Percentiles rank a stretch among this genome's conserved stretches.
Evolutionary conservation across 768 basidiomycete genomes (phyloP).

Genomic region (Tephrocybe sp.): DNA sequence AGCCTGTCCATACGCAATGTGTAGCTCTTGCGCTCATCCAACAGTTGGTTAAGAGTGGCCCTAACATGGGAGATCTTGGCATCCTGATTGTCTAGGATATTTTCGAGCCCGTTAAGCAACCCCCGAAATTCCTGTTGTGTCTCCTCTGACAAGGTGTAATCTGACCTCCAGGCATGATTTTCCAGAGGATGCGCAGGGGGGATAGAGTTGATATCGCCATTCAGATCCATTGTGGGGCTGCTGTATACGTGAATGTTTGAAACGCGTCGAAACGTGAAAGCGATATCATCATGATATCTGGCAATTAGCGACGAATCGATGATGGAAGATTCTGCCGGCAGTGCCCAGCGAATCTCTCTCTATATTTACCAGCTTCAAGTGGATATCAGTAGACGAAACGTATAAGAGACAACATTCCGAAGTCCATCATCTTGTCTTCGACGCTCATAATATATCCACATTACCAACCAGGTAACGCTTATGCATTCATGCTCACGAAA

Average conservation of each 20-base stretch:
- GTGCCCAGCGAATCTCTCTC: too few relatives aligned
- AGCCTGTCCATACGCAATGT: slow-evolving; percentile 1
- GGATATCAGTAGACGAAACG: too few relatives aligned
- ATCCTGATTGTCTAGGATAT: neutral
- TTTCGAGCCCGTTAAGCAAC: neutral
- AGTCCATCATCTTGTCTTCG: too few relatives aligned
- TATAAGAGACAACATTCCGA: too few relatives aligned
- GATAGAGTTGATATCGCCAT: neutral
- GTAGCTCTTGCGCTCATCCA: neutral
- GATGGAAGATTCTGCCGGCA: too few relatives aligned
- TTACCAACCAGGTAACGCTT: too few relatives aligned
- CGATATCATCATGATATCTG: too few relatives aligned
- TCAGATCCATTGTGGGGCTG: neutral
- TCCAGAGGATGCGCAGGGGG: slow-evolving; percentile 3
- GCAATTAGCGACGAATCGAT: too few relatives aligned
- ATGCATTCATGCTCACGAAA: too few relatives aligned
- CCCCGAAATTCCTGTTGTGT: neutral
- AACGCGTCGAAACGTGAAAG: neutral
- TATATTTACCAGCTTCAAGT: too few relatives aligned
- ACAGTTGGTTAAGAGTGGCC: neutral
- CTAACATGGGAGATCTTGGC: neutral
- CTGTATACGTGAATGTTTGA: neutral
- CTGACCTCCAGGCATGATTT: slow-evolving; percentile 2
- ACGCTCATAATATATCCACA: too few relatives aligned
- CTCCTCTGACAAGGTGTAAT: neutral